Evolutionary conservation across 371 early-diverging fungal species (phyloP).

Genomic region (Rhizopus stolonifer): DNA sequence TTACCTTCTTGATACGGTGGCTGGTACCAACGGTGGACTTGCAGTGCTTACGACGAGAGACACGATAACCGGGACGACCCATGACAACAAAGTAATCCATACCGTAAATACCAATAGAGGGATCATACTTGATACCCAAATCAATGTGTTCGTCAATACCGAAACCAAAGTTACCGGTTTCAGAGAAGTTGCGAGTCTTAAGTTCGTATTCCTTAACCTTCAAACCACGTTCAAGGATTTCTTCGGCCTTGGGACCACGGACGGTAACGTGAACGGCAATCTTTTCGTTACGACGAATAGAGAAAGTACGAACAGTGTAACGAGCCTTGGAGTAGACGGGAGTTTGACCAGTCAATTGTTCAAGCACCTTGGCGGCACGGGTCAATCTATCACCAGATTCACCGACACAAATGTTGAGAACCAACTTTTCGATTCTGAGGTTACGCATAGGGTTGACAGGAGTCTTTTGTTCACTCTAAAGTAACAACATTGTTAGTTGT

Average conservation of each 20-base stretch:
- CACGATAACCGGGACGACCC: no score
- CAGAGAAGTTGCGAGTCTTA: constrained; percentile 93
- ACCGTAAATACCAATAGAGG: no score
- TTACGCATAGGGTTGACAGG: constrained; percentile 89
- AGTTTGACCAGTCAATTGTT: no score
- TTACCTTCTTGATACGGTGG: constrained; percentile 87
- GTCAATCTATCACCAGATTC: no score
- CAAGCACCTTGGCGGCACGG: no score
- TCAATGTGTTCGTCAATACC: constrained; percentile 99
- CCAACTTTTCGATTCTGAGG: constrained; percentile 98
- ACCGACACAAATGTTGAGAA: no score
- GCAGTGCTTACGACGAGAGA: no score
- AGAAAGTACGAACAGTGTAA: constrained; percentile 99
- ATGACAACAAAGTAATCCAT: no score
- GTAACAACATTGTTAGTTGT: not conserved
- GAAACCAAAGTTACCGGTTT: constrained; percentile 99
- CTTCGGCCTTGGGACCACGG: no score
- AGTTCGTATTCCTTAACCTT: constrained; percentile 99
- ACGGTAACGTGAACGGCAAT: no score
- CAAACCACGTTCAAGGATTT: constrained; percentile 98
- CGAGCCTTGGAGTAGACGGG: constrained; percentile 99
- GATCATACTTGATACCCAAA: constrained; percentile 99
- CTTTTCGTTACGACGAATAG: constrained; percentile 99
- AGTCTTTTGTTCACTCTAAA: constrained; percentile 65
- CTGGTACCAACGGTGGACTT: no score